Percentiles rank a stretch among this genome's conserved stretches.
Evolutionary conservation across 140 eudicot genomes (phyloP).

Genomic region (Anethum foeniculum): DNA sequence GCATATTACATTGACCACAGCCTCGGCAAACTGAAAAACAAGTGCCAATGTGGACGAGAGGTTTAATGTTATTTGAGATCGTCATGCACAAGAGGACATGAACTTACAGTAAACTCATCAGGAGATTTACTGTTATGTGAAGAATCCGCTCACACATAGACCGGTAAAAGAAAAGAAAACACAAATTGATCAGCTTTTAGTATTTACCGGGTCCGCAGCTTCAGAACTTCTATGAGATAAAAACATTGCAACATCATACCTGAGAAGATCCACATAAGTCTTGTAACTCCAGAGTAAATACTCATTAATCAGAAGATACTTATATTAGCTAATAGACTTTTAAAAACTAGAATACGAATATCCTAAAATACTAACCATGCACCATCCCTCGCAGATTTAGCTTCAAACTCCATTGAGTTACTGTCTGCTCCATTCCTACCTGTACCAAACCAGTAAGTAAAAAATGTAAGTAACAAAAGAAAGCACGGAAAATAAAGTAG

Average conservation of each 20-base stretch:
- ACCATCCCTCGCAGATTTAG: slow-evolving; percentile 98
- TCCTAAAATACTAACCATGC: slow-evolving; percentile 63
- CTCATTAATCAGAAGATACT: neutral
- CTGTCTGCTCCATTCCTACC: slow-evolving; percentile 48
- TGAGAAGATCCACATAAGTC: slow-evolving; percentile 15
- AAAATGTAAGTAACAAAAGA: neutral
- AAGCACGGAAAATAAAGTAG: neutral
- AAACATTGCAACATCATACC: slow-evolving; percentile 88
- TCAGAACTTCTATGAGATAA: slow-evolving; percentile 70
- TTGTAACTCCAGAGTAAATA: neutral
- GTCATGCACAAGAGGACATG: neutral
- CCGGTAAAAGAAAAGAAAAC: neutral
- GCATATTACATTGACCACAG: neutral
- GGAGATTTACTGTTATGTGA: neutral
- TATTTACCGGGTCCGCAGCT: slow-evolving; percentile 73
- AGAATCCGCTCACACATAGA: neutral
- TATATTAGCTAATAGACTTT: neutral
- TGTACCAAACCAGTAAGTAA: slow-evolving; percentile 28
- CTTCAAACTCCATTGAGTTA: slow-evolving; percentile 90
- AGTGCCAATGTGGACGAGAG: neutral
- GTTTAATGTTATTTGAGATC: neutral
- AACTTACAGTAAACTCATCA: neutral
- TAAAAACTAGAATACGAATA: slow-evolving; percentile 4
- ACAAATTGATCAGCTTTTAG: slow-evolving; percentile 13
- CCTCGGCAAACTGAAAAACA: neutral